Base-by-base conservation (phyloP, 1,284 basidiomycete genomes). In the Cerrena zonata region DNA sequence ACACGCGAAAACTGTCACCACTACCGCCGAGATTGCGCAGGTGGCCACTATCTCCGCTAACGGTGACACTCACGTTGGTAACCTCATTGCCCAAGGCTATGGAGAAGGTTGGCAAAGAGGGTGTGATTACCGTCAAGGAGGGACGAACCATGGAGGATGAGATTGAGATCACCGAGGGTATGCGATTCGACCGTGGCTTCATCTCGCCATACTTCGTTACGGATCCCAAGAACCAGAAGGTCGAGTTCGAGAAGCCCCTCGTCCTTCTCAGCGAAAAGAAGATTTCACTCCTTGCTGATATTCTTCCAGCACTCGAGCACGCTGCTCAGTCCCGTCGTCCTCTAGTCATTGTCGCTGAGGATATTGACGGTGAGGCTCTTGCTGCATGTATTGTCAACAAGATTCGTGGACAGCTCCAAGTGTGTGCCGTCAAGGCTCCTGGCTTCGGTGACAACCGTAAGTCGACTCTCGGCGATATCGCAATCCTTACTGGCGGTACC, bases 91-190 rank as follows among this genome's bases (percentile, higher is more conserved):
- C n/a, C 92, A 94, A n/a, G 66, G 95, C 95, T 2, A 98, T 98
- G 95, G 95, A 98, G 75, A 97, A 97, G 73, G 95, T 98, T 56
- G 95, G 95, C 68, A 97, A 97, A 77, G 95, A 99, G 74, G 95
- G 95, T 70, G 95, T 98, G 67, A 98, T 99, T 77, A 99, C 95
- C 54, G 94, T 99, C 70, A 97, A 96, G 79, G 95, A 98, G 73
- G 95, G 95, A 50, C 85, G 89, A 58, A 98, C 95, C 12, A 95
- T 95, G 59, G 93, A 97, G 63, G 95, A 99, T 68, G 89, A 97
- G 75, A 98, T 98, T 67, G 95, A 99, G 71, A 94, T 99, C 66
- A 98, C 95, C 26, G 95, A 99, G 75, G 95, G 95, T 68, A 99
- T 98, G 95, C 86, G 94, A 64, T 98, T 99, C 75, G 95, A 99